These are phyloP conservation scores for Hygrocybe coccinea DNA, from an alignment of 768 basidiomycete species.

Conservation along the genomic window DNA sequence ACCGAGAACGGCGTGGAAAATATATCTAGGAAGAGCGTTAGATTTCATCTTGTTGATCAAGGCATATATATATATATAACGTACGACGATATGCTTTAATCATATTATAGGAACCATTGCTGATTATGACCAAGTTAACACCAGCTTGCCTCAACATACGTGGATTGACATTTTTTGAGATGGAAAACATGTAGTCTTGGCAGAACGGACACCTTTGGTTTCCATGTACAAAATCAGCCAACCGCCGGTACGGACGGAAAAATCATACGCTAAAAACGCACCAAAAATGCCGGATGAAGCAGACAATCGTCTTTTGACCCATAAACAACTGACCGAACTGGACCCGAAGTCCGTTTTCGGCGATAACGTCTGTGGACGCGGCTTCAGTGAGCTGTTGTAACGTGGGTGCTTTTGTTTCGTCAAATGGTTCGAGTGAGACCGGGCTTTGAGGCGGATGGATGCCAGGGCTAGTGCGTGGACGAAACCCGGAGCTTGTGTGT, in stretches of 20 bases:
- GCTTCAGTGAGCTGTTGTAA: slow-evolving; percentile 55
- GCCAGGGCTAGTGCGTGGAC: slow-evolving; percentile 4
- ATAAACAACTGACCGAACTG: slow-evolving; percentile 66
- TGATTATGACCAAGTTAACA: slow-evolving; percentile 65
- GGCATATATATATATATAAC: background rate
- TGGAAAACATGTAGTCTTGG: slow-evolving; percentile 81
- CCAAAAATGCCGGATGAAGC: slow-evolving; percentile 90
- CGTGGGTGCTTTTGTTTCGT: slow-evolving; percentile 45
- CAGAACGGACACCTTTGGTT: slow-evolving; percentile 62
- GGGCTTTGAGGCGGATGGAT: slow-evolving; percentile 24
- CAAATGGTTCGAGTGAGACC: slow-evolving; percentile 1
- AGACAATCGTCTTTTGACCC: slow-evolving; percentile 53
- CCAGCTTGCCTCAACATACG: slow-evolving; percentile 33
- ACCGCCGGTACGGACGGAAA: too few relatives aligned
- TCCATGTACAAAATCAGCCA: background rate
- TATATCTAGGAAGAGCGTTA: slow-evolving; percentile 44
- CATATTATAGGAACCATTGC: slow-evolving; percentile 73
- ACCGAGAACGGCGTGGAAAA: slow-evolving; percentile 67
- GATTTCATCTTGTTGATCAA: background rate
- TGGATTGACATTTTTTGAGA: slow-evolving; percentile 43
- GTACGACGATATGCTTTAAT: slow-evolving; percentile 57
- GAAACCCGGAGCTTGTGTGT: background rate
- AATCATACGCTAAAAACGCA: background rate
- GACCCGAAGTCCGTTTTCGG: slow-evolving; percentile 60
- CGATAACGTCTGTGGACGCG: slow-evolving; percentile 56